A percentile compares a stretch with the other conserved stretches of the same genome.
phyloP scores from a whole-genome alignment of 441 rosid species.

The Syzygium malaccense region DNA sequence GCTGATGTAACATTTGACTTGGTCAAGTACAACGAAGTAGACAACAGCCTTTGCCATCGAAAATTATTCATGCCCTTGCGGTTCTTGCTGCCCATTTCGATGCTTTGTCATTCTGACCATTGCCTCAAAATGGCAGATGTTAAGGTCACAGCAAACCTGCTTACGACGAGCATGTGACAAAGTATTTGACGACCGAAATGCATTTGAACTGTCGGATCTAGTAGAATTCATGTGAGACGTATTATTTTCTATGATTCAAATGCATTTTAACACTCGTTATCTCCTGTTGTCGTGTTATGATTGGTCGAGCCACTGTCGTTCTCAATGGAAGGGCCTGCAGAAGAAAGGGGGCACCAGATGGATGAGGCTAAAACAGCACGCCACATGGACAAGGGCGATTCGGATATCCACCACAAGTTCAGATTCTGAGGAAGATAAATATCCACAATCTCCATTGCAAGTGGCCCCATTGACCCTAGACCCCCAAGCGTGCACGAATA shows the following conservation, averaged over 20 bases:
- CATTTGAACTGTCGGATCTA: not conserved
- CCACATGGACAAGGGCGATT: constrained; percentile 1
- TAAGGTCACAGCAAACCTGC: no score
- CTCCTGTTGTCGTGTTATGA: not conserved
- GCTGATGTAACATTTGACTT: not conserved
- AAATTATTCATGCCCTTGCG: not conserved
- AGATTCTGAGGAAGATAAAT: constrained; percentile 37
- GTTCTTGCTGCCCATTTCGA: not conserved
- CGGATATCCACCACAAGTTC: constrained; percentile 49
- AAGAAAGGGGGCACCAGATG: not conserved
- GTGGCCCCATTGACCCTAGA: not conserved
- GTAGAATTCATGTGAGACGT: not conserved
- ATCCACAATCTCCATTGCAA: not conserved
- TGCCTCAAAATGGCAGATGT: no score
- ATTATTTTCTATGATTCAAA: not conserved
- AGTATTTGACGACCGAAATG: not conserved
- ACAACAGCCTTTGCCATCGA: not conserved
- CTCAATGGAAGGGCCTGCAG: not conserved
- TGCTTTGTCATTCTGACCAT: not conserved
- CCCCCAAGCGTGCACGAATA: not conserved
- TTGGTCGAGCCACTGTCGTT: not conserved
- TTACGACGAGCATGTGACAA: not conserved
- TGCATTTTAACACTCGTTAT: not conserved
- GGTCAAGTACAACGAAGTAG: not conserved
- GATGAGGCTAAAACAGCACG: not conserved